Conservation (phyloP, 2,329 filamentous ascomycete species). For the Oidium heveae region DNA sequence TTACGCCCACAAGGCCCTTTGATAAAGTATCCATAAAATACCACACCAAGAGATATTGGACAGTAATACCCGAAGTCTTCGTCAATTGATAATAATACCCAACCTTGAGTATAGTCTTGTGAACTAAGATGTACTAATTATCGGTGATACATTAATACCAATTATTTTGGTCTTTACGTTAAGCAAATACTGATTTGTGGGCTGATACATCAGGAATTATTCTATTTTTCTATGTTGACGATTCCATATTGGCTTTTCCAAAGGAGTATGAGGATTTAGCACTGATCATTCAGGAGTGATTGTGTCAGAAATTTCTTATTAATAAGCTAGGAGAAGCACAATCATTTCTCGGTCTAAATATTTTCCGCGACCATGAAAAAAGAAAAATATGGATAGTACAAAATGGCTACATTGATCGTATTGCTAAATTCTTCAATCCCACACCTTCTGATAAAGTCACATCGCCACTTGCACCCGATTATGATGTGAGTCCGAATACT, state of each 20-base stretch:
- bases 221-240: not conserved
- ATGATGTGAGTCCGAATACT: not conserved
- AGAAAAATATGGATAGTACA: not conserved
- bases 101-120: too few relatives aligned
- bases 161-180: too few relatives aligned
- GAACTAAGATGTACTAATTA: too few relatives aligned
- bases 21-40: too few relatives aligned
- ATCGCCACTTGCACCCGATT: not conserved
- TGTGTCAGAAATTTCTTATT: not conserved
- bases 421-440: not conserved
- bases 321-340: not conserved
- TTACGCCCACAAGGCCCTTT: too few relatives aligned
- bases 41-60: too few relatives aligned
- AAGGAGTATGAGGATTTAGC: not conserved
- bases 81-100: too few relatives aligned
- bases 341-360: not conserved
- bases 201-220: not conserved
- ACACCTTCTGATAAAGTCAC: not conserved
- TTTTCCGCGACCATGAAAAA: not conserved
- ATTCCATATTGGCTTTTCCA: not conserved
- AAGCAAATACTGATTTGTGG: too few relatives aligned
- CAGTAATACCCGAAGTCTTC: too few relatives aligned
- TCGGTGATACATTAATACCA: too few relatives aligned
- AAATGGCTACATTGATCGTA: not conserved
- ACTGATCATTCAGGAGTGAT: not conserved